Base-by-base conservation (phyloP, 805 yeast genomes). In the Saccharomycopsis javanensis region DNA sequence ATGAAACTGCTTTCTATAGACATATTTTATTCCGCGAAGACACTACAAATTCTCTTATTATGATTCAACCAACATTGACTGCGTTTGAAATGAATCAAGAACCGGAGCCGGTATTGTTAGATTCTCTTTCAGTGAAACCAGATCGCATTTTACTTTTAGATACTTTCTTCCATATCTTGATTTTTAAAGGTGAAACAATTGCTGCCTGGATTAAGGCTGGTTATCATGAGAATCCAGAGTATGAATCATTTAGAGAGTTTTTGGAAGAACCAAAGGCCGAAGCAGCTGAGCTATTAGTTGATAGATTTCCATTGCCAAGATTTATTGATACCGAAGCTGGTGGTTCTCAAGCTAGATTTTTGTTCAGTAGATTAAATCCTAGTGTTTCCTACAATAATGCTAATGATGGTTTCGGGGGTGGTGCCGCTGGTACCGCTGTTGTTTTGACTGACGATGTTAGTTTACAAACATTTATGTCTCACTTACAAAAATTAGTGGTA, bases 361-460 rank as follows among this genome's bases (percentile, higher is more conserved):
- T 83, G 57, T 80, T 80, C 75, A 83, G 88, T 2, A 83, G 83
- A 68, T 72, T 83, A 64, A 83, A 83, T 68, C 88, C 89, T 13
- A 77, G 86, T 3, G 81, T 82, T 1, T 76, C 77, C 51, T 81
- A 82, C 66, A 72, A 78, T 53, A 66, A 65, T 37, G 48, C 48
- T 42, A 60, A 62, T 6, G 67, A 66, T 48, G 60, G 63, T 4
- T 64, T 33, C 62, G 72, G 63, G 64, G 67, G 60, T n/a, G 59
- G 58, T 31, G 61, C 56, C 33, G 56, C 48, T 28, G 72, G 77
- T 5, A 66, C 79, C 51, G 88, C 94, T 13, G 87, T 88, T 64
- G 97, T 94, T 53, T 82, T 92, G 69, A 94, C 99, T 25, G 99
- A 94, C 73, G 99, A 94, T 73, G 96, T 94, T 54, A 84, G 92